A percentile compares a stretch with the other conserved stretches of the same genome.
phyloP scores from a whole-genome alignment of 169 alveolate genomes.

The Nephromyces sp. region DNA sequence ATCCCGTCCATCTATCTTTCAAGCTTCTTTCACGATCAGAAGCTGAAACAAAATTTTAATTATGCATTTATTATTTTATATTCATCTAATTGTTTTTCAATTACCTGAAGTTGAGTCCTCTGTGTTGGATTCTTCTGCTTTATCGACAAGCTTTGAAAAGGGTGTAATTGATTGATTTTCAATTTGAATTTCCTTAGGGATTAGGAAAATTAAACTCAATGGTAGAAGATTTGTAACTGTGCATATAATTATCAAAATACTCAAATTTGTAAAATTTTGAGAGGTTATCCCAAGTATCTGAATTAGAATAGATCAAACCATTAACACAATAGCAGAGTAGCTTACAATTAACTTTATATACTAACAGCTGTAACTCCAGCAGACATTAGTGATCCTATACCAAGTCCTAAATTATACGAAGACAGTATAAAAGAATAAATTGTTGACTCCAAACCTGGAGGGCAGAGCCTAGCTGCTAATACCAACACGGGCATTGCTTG shows the following conservation, averaged over 20 bases:
- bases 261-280: constrained; percentile 47
- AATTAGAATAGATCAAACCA: background rate
- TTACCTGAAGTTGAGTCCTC: background rate
- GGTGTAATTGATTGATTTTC: background rate
- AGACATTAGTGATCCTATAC: constrained; percentile 60
- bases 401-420: constrained; percentile 60
- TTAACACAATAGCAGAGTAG: background rate
- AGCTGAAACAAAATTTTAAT: too few relatives aligned
- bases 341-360: background rate
- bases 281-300: constrained; percentile 49
- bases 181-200: constrained; percentile 32
- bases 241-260: constrained; percentile 43
- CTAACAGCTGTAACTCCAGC: constrained; percentile 51
- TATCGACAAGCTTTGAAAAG: background rate
- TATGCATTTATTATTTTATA: too few relatives aligned
- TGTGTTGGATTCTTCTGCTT: background rate
- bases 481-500: constrained; percentile 69
- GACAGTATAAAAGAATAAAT: constrained; percentile 67
- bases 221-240: constrained; percentile 49
- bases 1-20: too few relatives aligned
- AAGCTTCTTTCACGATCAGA: too few relatives aligned
- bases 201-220: constrained; percentile 36
- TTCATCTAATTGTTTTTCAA: background rate
- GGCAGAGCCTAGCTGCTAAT: constrained; percentile 66
- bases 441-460: constrained; percentile 74